Evolutionary conservation across 805 yeast genomes (phyloP), one percentile per base, ranked within the genome.

Genomic region (Cyberlindnera galapagoensis): DNA sequence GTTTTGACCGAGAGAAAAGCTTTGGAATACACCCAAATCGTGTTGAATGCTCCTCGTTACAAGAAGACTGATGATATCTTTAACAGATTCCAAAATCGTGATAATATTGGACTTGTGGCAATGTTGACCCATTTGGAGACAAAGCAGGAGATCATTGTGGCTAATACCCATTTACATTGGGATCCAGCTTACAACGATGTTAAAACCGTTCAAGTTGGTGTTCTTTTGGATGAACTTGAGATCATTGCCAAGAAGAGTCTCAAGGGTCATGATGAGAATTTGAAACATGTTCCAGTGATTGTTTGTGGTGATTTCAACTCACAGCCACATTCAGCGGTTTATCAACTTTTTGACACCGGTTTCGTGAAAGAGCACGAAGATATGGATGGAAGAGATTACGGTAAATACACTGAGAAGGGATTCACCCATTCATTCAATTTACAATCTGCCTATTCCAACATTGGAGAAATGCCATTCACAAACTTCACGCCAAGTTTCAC

Each of bases 271-370:
- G 66, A 66, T 44, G 51, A 69, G 14, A 65, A 63, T 36, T 47
- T 70, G 27, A 74, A 72, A 57, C 76, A 72, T 48, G 58, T 78
- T 18, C 88, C 96, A n/a, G 59, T 87, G 38, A 59, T 90, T 12
- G 76, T 92, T 24, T 84, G 97, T 63, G 97, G 97, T 57, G 98
- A 92, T 65, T 88, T 87, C 65, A 92, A 92, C 60, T 90, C 97
- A 2, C 78, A 80, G 31, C 62, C 70, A 13, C 77, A 81, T 48
- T 80, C 94, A 43, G 98, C 97, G 3, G 99, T 92, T 13, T 90
- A 85, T 56, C 92, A 87, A 61, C 67, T 92, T 43, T 72, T 92
- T 48, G 74, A 92, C 21, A 78, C 80, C 21, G 95, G 97, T 23
- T 60, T 71, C 23, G 86, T 82, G n/a, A 68, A 75, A 18, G 71